A percentile compares a stretch with the other conserved stretches of the same genome.
Conservation (phyloP, 768 basidiomycete genomes). For the Psilocybe sp. region DNA sequence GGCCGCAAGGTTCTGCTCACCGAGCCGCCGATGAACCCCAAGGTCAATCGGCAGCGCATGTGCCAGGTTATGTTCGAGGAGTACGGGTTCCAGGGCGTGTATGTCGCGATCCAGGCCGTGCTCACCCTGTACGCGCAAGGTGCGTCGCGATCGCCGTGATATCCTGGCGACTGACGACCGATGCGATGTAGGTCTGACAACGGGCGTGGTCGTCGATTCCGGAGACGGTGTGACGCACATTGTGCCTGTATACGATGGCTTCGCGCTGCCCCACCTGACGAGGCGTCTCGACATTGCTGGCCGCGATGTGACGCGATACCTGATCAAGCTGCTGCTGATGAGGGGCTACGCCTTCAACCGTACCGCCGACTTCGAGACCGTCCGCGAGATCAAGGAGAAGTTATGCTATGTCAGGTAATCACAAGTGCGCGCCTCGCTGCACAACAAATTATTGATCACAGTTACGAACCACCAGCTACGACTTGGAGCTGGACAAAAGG, state of each 20-base stretch:
- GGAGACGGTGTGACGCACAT: constrained; percentile 99
- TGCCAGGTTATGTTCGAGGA: constrained; percentile 99
- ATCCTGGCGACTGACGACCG: not conserved
- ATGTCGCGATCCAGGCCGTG: constrained; percentile 98
- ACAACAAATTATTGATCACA: not conserved
- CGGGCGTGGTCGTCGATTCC: constrained; percentile 98
- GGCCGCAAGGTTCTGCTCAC: constrained; percentile 92
- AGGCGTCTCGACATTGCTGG: constrained; percentile 96
- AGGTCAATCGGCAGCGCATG: constrained; percentile 89
- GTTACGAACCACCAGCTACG: constrained; percentile 59
- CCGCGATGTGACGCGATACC: constrained; percentile 95
- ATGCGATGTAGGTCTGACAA: constrained; percentile 76
- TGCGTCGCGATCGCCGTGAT: constrained; percentile 33
- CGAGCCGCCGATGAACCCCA: constrained; percentile 99
- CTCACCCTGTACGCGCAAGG: constrained; percentile 98
- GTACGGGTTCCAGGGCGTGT: constrained; percentile 93
- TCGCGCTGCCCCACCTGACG: constrained; percentile 91
- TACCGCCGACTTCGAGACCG: constrained; percentile 99
- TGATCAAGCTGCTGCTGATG: constrained; percentile 99
- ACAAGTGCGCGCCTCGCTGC: not conserved
- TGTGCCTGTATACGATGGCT: constrained; percentile 97
- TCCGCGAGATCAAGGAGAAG: constrained; percentile 98
- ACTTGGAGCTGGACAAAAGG: constrained; percentile 92
- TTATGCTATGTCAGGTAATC: constrained; percentile 91
- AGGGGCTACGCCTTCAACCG: constrained; percentile 99